Base-by-base conservation (phyloP, 2,329 filamentous ascomycete genomes). In the Penicillium sp. region DNA sequence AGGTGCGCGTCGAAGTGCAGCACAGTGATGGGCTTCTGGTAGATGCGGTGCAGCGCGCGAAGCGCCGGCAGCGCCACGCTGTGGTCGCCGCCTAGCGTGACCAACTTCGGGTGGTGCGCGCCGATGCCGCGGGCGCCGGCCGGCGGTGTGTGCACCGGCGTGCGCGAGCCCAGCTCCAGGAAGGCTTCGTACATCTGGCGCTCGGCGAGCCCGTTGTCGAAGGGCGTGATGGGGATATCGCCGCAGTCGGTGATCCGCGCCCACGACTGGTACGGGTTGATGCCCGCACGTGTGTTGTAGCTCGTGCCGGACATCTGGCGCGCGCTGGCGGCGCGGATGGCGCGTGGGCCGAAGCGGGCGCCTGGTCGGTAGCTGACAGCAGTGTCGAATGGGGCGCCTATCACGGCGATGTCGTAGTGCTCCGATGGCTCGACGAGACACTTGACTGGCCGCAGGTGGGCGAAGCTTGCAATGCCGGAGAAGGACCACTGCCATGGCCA, bases 231-330 rank as follows among this genome's bases (percentile, higher is more conserved):
- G 18, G 90, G 88, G 40, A 95, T 88, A 62, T 95, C 90, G 32
- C 90, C 90, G 64, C 90, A 96, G 71, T 96, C 90, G 35, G 91
- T 73, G 43, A 95, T 80, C 26, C 72, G 80, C 1, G 86, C 85
- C 84, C 86, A 91, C 39, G 78, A 84, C 27, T 73, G 72, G 69
- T 93, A 95, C 0, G 90, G 88, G 65, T 95, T 96, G 51, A 95
- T 77, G 26, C 76, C 77, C 2, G 87, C 88, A 15, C 88, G 81
- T 2, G 85, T 79, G 67, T 95, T 95, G 76, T 86, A 89, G 59
- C 84, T 85, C 28, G 87, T 80, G 63, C 85, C 87, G 2, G 81
- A 77, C 10, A 84, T 87, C 68, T 95, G 89, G 14, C 89, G 81
- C 6, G 83, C 77, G 20, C 87, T 91, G 27, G 87, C 89, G 26